Evolutionary conservation across 495 filamentous ascomycete genomes (phyloP), one percentile per base, ranked within the genome.

Genomic region (Neurospora cerealis): DNA sequence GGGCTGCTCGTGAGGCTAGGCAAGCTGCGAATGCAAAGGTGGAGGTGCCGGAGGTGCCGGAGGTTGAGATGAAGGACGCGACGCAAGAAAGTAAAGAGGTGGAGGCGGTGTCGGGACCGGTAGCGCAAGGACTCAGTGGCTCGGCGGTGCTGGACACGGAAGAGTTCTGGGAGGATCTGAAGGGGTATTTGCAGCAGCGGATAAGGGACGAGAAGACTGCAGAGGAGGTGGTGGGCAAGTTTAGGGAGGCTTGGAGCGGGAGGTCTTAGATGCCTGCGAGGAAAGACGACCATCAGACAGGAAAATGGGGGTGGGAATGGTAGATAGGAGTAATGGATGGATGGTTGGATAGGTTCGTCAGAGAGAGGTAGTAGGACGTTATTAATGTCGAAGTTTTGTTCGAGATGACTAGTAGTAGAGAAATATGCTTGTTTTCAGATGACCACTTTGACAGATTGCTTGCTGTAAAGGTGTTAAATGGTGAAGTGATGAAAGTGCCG

Each of bases 121-220:
- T 85, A 19, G 88, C 86, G 37, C 85, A 88, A 72, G 89, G 87
- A 17, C 81, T 84, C 36, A 88, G 87, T 75, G 90, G 89, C 46
- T 28, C 81, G 76, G 37, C 87, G 32, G 86, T 92, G 46, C 77
- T 98, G 74, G 78, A 85, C 74, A 91, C 88, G 34, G 90, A 92
- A 40, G 89, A 87, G 74, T 99, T 99, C 82, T 99, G 96, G 96
- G 82, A 83, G 41, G 96, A 98, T 86, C 80, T 99, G 75, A 90
- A 88, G 79, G 93, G 88, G 17, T 99, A 91, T 79, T 80, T 99
- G 81, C 81, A 88, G 77, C 91, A 93, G 86, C 88, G 92, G 81
- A 75, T 97, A 73, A 88, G 90, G 81, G 92, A 96, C 81, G 88
- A 91, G 73, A 83, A 81, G 71, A 87, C 89, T 73, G 92, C 91